phyloP scores from a whole-genome alignment of 805 yeast genomes.

The Wickerhamiella sergipiensis region DNA sequence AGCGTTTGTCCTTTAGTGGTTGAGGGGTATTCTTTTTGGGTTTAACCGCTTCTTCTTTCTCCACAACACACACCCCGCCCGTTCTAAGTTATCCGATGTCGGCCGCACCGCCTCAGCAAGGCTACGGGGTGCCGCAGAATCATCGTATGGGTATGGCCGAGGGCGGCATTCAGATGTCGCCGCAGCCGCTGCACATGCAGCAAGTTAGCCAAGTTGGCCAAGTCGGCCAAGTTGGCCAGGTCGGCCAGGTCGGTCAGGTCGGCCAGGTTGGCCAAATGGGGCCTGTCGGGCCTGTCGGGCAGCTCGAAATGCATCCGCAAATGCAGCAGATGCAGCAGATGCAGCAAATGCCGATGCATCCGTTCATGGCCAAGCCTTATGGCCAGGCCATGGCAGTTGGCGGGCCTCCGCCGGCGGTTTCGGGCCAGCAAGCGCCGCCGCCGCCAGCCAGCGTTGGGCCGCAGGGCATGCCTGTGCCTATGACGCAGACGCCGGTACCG shows the following conservation, averaged over 20 bases:
- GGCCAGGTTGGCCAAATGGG: neutral
- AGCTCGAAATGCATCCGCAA: constrained; percentile 1
- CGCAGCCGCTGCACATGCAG: constrained; percentile 1
- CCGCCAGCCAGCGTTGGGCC: neutral
- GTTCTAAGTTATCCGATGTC: neutral
- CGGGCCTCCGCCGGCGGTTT: neutral
- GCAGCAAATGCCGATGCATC: constrained; percentile 2
- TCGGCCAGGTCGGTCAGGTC: neutral
- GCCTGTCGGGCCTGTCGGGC: too few species aligned
- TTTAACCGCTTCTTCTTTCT: neutral
- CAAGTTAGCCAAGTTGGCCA: constrained; percentile 1
- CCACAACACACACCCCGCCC: neutral
- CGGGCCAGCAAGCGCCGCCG: neutral
- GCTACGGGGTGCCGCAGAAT: neutral
- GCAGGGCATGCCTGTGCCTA: neutral
- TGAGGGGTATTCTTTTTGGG: neutral
- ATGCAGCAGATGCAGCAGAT: neutral
- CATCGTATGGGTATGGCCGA: neutral
- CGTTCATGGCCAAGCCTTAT: constrained; percentile 2
- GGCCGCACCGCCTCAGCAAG: neutral
- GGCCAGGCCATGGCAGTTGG: neutral
- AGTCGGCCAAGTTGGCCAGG: neutral
- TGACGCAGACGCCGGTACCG: neutral
- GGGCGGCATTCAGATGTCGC: neutral
- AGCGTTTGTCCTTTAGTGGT: neutral